phyloP scores from a whole-genome alignment of 306 rosid species.

The Vigna reflexopilosa region DNA sequence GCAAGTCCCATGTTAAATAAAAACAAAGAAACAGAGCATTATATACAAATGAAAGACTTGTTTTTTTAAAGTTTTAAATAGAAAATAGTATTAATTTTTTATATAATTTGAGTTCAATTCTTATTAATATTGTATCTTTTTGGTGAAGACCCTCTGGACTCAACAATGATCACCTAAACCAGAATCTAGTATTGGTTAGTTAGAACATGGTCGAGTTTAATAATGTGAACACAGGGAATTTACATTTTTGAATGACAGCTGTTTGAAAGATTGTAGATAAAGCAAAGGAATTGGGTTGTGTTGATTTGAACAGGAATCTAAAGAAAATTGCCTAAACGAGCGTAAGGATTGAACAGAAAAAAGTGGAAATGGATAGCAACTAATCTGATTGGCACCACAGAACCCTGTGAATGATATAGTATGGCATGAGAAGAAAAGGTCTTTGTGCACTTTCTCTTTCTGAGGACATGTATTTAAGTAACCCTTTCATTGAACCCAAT shows the following conservation, averaged over 20 bases:
- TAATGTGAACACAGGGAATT: constrained; percentile 33
- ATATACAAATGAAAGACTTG: too few species aligned
- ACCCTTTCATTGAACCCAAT: constrained; percentile 56
- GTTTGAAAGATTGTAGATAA: constrained; percentile 8
- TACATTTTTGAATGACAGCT: not conserved
- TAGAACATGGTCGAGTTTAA: constrained; percentile 4
- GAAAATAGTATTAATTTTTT: too few species aligned
- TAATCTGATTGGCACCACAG: constrained; percentile 52
- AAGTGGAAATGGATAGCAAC: constrained; percentile 64
- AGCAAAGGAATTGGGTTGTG: not conserved
- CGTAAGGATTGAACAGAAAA: constrained; percentile 53
- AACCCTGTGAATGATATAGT: constrained; percentile 43
- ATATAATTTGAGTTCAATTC: too few species aligned
- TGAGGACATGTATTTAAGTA: constrained; percentile 47
- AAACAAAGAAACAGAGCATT: too few species aligned
- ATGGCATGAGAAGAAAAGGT: constrained; percentile 55
- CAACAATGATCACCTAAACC: not conserved
- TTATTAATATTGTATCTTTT: too few species aligned
- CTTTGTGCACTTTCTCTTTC: constrained; percentile 56
- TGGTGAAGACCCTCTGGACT: too few species aligned
- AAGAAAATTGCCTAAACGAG: constrained; percentile 44
- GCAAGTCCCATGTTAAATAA: too few species aligned
- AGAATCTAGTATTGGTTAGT: constrained; percentile 21
- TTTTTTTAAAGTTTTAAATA: too few species aligned
- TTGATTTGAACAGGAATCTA: constrained; percentile 23